Evolutionary conservation across 116 monocot species (phyloP).

Genomic region (Zostera marina): DNA sequence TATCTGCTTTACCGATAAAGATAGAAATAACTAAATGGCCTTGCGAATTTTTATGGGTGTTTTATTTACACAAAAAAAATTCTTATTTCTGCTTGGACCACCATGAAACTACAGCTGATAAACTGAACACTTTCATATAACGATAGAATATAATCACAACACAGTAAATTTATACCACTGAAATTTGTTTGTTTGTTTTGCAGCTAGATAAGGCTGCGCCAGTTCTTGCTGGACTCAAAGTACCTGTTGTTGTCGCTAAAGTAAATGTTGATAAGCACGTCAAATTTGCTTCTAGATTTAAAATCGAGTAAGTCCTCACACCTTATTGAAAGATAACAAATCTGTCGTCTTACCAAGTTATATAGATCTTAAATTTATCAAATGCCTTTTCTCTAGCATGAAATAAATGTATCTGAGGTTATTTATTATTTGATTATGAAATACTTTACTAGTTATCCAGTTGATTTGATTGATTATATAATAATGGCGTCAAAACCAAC

Average conservation of each 20-base stretch:
- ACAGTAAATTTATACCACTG: not conserved
- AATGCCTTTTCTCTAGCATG: not conserved
- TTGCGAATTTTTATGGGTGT: too few relatives aligned
- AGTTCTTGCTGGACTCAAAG: conserved; percentile 36
- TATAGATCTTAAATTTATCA: not conserved
- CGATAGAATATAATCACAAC: too few relatives aligned
- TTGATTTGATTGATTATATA: not conserved
- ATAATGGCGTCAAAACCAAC: too few relatives aligned
- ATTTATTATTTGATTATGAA: not conserved
- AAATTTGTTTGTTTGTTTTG: conserved; percentile 7
- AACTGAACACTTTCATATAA: too few relatives aligned
- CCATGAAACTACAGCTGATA: too few relatives aligned
- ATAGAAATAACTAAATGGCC: too few relatives aligned
- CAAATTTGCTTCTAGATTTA: conserved; percentile 77
- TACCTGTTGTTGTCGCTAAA: conserved; percentile 71
- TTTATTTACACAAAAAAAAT: too few relatives aligned
- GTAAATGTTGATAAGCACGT: conserved; percentile 82
- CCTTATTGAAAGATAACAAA: not conserved
- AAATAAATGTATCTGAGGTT: not conserved
- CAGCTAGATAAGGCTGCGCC: conserved; percentile 92
- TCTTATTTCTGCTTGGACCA: too few relatives aligned
- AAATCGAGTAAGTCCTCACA: conserved; percentile 60
- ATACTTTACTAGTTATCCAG: not conserved
- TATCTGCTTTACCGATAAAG: too few relatives aligned
- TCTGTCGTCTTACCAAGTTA: not conserved